Evolutionary conservation across 2,329 filamentous ascomycete species (phyloP), one percentile per base, ranked within the genome.

Genomic region (Ascochyta viciae-villosae): DNA sequence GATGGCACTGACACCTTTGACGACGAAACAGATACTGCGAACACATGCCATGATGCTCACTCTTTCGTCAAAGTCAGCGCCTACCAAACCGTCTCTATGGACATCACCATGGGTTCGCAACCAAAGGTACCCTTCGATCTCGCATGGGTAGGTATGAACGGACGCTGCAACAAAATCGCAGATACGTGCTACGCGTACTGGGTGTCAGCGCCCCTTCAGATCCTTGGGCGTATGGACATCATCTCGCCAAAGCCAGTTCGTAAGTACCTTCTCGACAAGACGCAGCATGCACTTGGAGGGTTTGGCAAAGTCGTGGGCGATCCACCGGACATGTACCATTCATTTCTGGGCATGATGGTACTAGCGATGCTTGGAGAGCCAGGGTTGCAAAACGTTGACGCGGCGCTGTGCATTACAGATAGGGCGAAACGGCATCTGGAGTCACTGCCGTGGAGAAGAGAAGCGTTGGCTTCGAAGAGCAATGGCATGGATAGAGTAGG

Each of bases 141-240:
- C 35, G 75, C 78, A 9, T 84, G 83, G 68, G 83, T 91, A 1
- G 95, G 93, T 9, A 92, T 96, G 77, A 96, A 96, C 68, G 95
- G 95, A 24, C 87, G 95, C 45, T 87, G 86, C 72, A 97, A 96
- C 79, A 99, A 99, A 76, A 83, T 88, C 43, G 90, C 91, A 9
- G 95, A 99, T 76, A 98, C 95, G 0, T 99, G 95, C 77, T 99
- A 99, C 75, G 89, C 87, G 22, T 99, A 94, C 82, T 99, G 95
- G 95, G 91, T 91, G 0, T 83, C 84, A 4, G 92, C 86, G 2
- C 86, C 92, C 46, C 73, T 76, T 9, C 61, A 66, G 43, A 57
- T 72, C 3, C 65, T 76, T 13, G 67, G 64, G 13, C 65, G 83
- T 52, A 75, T 81, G 12, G 73, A 82, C 1, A 77, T 92, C n/a